Conservation (phyloP, 129 eudicot species). For the Lactuca sativa region DNA sequence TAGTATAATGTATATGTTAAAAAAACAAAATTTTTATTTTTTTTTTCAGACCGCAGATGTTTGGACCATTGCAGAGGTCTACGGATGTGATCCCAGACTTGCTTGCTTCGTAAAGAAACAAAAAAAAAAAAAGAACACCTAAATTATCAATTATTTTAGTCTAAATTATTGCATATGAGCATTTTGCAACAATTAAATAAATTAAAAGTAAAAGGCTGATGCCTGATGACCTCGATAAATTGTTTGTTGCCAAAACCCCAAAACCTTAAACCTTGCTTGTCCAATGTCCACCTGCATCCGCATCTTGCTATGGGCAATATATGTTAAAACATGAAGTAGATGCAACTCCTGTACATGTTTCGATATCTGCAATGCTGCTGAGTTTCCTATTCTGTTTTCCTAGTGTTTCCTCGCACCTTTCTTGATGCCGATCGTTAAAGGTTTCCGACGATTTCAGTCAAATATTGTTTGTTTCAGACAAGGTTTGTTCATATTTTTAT, state of each 20-base stretch:
- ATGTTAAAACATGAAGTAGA: conserved; percentile 5
- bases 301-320: not conserved
- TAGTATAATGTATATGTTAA: too few species aligned
- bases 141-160: not conserved
- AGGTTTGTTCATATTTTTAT: conserved; percentile 13
- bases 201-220: too few species aligned
- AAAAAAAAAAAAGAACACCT: too few species aligned
- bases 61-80: too few species aligned
- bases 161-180: too few species aligned
- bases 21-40: too few species aligned
- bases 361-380: conserved; percentile 25
- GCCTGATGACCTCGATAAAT: not conserved
- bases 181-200: too few species aligned
- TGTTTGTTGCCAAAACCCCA: not conserved
- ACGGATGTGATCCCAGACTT: too few species aligned
- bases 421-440: conserved; percentile 31
- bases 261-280: not conserved
- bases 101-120: too few species aligned
- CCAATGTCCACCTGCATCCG: not conserved
- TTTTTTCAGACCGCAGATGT: too few species aligned
- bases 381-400: not conserved
- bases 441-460: conserved; percentile 29
- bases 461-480: conserved; percentile 13
- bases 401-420: conserved; percentile 16
- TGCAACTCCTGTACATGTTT: conserved; percentile 7